A percentile compares a stretch with the other conserved stretches of the same genome.
phyloP scores from a whole-genome alignment of 2,329 filamentous ascomycete genomes.

The Rhynchosporium graminicola region DNA sequence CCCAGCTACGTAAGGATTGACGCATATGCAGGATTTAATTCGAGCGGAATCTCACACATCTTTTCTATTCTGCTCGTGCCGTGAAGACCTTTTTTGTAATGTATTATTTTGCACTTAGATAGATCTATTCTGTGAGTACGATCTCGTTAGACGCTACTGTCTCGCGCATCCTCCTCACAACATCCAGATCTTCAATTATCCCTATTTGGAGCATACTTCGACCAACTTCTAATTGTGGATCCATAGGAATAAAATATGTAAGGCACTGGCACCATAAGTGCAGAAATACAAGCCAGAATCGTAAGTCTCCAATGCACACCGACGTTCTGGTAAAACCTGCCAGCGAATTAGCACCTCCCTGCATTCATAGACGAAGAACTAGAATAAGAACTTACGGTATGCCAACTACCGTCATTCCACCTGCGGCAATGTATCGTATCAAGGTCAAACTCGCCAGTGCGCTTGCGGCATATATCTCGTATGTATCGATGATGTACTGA shows the following conservation, averaged over 20 bases:
- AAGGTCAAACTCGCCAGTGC: conserved; percentile 26
- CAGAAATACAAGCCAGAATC: conserved; percentile 26
- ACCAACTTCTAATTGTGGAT: conserved; percentile 28
- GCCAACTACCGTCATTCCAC: conserved; percentile 27
- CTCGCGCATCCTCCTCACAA: background rate
- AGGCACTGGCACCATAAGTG: conserved; percentile 31
- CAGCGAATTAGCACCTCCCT: background rate
- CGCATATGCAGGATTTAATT: no score
- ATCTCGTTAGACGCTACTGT: background rate
- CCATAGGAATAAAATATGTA: conserved; percentile 29
- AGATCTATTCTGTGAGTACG: background rate
- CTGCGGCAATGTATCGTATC: conserved; percentile 28
- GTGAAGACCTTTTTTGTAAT: no score
- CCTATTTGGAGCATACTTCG: conserved; percentile 27
- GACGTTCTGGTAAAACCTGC: conserved; percentile 29
- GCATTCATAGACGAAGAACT: conserved; percentile 44
- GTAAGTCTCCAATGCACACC: conserved; percentile 33
- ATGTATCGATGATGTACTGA: conserved; percentile 29
- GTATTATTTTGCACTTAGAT: no score
- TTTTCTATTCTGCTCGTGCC: no score
- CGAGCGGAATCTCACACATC: no score
- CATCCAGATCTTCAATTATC: background rate
- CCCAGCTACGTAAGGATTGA: no score
- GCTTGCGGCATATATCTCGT: conserved; percentile 26
- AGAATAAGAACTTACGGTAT: conserved; percentile 41